Conservation (phyloP, 2,329 filamentous ascomycete species). For the Monilinia fructigena region DNA sequence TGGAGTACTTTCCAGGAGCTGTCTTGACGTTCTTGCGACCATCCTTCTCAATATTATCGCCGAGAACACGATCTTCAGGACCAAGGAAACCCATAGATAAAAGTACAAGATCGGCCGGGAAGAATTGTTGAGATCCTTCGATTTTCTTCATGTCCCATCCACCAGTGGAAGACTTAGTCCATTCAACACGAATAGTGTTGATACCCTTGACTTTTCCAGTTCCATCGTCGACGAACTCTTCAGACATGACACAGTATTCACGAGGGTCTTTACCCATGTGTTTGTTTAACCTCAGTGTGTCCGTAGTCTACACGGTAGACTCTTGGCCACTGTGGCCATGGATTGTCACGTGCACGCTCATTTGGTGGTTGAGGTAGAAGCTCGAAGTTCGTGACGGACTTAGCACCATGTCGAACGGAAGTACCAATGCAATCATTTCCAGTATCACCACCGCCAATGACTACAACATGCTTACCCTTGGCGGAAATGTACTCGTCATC, state of each 20-base stretch:
- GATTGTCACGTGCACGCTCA: constrained; percentile 89
- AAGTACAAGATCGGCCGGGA: constrained; percentile 91
- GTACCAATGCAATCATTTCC: constrained; percentile 98
- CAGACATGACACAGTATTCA: constrained; percentile 98
- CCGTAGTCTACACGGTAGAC: constrained; percentile 99
- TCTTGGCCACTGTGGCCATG: constrained; percentile 97
- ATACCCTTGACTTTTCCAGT: constrained; percentile 88
- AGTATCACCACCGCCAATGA: constrained; percentile 96
- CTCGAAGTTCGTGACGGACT: constrained; percentile 96
- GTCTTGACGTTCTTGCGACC: constrained; percentile 96
- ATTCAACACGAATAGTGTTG: constrained; percentile 92
- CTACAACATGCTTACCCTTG: constrained; percentile 92
- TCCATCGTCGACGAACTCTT: constrained; percentile 91
- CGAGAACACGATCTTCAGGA: constrained; percentile 83
- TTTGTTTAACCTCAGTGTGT: constrained; percentile 87
- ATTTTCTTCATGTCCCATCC: constrained; percentile 99
- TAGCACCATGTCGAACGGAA: constrained; percentile 90
- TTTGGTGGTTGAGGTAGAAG: constrained; percentile 87
- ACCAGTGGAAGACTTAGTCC: constrained; percentile 84
- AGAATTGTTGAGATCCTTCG: constrained; percentile 90
- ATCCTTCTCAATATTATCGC: constrained; percentile 87
- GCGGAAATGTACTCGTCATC: constrained; percentile 89
- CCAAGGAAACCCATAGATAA: constrained; percentile 97
- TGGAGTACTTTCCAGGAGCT: constrained; percentile 79
- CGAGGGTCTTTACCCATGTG: constrained; percentile 95